These are phyloP conservation scores for Cronartium ribicola DNA, from an alignment of 1,284 basidiomycete genomes.

Conservation along the genomic window DNA sequence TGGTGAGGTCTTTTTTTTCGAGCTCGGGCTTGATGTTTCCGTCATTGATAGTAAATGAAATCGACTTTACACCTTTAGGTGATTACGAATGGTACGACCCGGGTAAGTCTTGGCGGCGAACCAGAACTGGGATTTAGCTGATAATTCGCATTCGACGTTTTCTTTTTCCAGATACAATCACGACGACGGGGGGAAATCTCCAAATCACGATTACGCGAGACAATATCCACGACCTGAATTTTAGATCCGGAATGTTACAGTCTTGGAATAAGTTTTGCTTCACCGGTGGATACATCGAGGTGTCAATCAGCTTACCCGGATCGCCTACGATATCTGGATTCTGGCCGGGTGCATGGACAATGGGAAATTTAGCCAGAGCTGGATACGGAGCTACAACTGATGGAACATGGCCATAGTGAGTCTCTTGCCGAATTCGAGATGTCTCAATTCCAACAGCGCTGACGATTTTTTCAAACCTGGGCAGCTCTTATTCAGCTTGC, in stretches of 20 bases:
- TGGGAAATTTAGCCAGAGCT: conserved; percentile 56
- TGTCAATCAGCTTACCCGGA: conserved; percentile 72
- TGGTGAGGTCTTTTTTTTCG: conserved; percentile 53
- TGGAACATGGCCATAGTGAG: conserved; percentile 57
- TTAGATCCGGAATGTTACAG: conserved; percentile 58
- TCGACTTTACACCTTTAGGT: conserved; percentile 4
- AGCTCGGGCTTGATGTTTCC: not conserved
- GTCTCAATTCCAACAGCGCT: not conserved
- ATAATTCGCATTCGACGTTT: conserved; percentile 16
- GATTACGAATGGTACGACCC: conserved; percentile 68
- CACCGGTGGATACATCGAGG: conserved; percentile 66
- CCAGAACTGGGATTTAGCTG: not conserved
- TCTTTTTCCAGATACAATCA: conserved; percentile 69
- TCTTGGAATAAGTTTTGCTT: conserved; percentile 95
- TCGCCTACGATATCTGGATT: conserved; percentile 63
- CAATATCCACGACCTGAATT: conserved; percentile 67
- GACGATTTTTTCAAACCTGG: not conserved
- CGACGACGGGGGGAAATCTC: conserved; percentile 71
- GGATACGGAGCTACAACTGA: conserved; percentile 54
- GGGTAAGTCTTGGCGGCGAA: conserved; percentile 47
- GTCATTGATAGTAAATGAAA: not conserved
- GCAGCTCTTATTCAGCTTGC: conserved; percentile 54
- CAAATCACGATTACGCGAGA: conserved; percentile 68
- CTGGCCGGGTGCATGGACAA: conserved; percentile 58
- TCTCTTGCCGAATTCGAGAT: not conserved